phyloP scores from a whole-genome alignment of 1,284 basidiomycete genomes.

The Microbotryum saponariae region DNA sequence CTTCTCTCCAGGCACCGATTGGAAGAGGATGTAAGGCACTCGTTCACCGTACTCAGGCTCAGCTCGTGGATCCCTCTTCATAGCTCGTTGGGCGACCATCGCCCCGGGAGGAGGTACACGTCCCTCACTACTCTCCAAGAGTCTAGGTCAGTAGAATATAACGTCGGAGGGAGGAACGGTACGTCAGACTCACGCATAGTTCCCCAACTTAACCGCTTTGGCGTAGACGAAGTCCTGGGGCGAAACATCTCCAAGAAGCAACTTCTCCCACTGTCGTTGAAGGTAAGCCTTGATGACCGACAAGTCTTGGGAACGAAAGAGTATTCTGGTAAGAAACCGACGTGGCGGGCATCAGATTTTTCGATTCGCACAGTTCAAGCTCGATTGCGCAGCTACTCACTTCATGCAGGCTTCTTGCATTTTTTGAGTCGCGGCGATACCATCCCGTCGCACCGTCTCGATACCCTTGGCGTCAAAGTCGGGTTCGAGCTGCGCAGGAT shows the following conservation, averaged over 20 bases:
- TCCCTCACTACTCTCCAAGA: constrained; percentile 53
- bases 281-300: constrained; percentile 85
- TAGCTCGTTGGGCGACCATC: constrained; percentile 68
- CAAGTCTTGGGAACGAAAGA: constrained; percentile 82
- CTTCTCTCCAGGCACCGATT: constrained; percentile 57
- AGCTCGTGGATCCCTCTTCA: constrained; percentile 65
- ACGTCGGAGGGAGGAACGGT: neutral
- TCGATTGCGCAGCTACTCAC: constrained; percentile 45
- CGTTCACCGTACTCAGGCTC: constrained; percentile 90
- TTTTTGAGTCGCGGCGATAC: constrained; percentile 76
- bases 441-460: constrained; percentile 89
- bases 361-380: too few species aligned
- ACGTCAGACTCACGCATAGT: constrained; percentile 60
- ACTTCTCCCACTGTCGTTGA: constrained; percentile 72
- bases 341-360: too few species aligned
- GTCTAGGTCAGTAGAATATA: neutral
- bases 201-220: constrained; percentile 86
- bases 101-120: constrained; percentile 83
- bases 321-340: constrained; percentile 51
- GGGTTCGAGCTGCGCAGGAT: constrained; percentile 65
- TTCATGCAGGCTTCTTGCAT: constrained; percentile 81
- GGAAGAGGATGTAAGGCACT: constrained; percentile 80
- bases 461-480: constrained; percentile 95
- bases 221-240: constrained; percentile 89
- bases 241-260: constrained; percentile 69